phyloP scores from a whole-genome alignment of 805 yeast genomes.

The Monosporozyma siamensis region DNA sequence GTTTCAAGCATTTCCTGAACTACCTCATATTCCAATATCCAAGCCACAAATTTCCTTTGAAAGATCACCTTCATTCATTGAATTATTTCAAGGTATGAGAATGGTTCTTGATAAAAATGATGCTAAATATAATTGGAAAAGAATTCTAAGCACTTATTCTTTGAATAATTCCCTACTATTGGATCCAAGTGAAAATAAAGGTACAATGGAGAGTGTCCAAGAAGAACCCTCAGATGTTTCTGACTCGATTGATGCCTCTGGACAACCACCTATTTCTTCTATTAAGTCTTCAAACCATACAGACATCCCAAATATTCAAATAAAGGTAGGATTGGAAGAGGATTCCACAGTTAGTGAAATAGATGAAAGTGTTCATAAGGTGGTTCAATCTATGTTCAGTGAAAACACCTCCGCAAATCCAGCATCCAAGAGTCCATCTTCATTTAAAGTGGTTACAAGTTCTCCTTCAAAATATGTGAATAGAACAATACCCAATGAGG shows the following conservation, averaged over 20 bases:
- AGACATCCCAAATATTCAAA: too few relatives aligned
- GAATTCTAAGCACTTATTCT: constrained; percentile 19
- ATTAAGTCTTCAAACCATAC: too few relatives aligned
- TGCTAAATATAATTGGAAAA: constrained; percentile 27
- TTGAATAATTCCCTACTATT: constrained; percentile 7
- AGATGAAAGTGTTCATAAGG: neutral
- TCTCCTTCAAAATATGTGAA: constrained; percentile 4
- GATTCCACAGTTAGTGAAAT: constrained; percentile 1
- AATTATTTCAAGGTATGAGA: constrained; percentile 26
- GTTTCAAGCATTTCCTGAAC: neutral
- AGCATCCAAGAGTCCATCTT: neutral
- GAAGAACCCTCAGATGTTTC: neutral
- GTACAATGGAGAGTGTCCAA: neutral
- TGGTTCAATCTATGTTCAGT: constrained; percentile 4
- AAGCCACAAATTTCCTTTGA: constrained; percentile 10
- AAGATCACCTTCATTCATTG: constrained; percentile 26
- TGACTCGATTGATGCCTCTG: neutral
- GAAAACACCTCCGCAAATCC: neutral
- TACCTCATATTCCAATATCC: constrained; percentile 13
- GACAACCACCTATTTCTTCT: too few relatives aligned
- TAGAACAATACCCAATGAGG: neutral
- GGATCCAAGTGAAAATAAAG: neutral
- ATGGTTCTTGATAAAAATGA: constrained; percentile 26
- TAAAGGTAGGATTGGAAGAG: too few relatives aligned
- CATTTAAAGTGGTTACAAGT: constrained; percentile 4